Conservation (phyloP, 352 stramenopile genomes). For the Globisporangium polare region DNA sequence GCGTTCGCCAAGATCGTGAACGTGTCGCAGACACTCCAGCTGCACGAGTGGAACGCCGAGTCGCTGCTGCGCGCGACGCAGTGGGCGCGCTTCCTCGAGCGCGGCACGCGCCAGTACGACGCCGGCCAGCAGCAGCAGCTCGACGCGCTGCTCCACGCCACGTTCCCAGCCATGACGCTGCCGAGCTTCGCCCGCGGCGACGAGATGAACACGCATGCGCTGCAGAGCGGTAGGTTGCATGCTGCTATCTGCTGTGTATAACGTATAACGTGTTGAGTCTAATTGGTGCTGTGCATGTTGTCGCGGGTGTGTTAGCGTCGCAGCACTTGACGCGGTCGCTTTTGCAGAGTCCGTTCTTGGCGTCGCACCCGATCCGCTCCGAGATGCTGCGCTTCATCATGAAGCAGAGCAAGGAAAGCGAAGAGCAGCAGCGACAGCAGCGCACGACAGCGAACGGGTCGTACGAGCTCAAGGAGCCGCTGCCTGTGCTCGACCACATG, state of each 20-base stretch:
- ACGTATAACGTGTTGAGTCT: neutral
- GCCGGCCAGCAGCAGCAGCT: conserved; percentile 13
- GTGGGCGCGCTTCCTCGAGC: conserved; percentile 37
- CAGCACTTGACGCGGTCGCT: conserved; percentile 38
- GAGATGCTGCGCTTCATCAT: conserved; percentile 33
- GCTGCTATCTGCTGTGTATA: neutral
- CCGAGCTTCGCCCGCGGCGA: conserved; percentile 27
- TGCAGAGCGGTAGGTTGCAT: conserved; percentile 19
- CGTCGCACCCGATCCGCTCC: conserved; percentile 38
- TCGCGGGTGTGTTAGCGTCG: conserved; percentile 16
- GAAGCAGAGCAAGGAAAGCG: conserved; percentile 16
- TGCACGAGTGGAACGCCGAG: conserved; percentile 50
- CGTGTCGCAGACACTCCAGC: conserved; percentile 39
- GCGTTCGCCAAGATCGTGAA: conserved; percentile 47
- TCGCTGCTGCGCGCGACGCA: conserved; percentile 38
- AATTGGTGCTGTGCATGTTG: neutral
- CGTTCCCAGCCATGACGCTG: conserved; percentile 34
- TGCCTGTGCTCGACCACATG: neutral
- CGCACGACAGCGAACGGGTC: neutral
- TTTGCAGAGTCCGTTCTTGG: conserved; percentile 48
- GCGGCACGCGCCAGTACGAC: conserved; percentile 13
- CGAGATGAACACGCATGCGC: conserved; percentile 2
- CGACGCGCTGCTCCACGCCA: conserved; percentile 21
- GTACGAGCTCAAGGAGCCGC: neutral
- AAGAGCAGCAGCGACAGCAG: conserved; percentile 4